Base-by-base conservation (phyloP, 306 rosid species). In the Gleditsia sinensis region DNA sequence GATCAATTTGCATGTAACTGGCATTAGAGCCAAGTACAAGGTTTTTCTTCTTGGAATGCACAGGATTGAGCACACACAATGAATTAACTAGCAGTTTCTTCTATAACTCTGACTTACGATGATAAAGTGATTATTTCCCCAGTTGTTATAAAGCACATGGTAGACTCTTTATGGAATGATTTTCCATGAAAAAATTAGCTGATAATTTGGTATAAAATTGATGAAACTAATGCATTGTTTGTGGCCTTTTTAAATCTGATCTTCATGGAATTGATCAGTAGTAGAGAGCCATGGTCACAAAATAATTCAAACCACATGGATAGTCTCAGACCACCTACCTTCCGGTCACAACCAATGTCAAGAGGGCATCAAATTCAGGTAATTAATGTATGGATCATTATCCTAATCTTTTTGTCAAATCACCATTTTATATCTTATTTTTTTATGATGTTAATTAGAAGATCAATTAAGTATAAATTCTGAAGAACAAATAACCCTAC, bases 281-380 rank as follows among this genome's bases (percentile, higher is more conserved):
- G 84, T 72, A 84, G 91, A 86, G 95, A 87, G 23, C 68, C 83
- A 9, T 90, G 90, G 94, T 80, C 86, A 40, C 93, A 81, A 61
- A 81, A 75, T 23, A 81, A 55, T 76, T 54, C 87, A 16, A 83
- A 57, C 25, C 89, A 89, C 67, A 57, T 83, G 64, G 93, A 83
- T 40, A 81, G 81, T 33, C 79, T 65, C 56, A 84, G 77, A 78
- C 71, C 82, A 71, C 59, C 81, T 37, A 71, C 86, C 55, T 76
- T 89, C 51, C 89, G 65, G 56, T 65, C 87, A 43, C 91, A 83
- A 54, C 84, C 80, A 60, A 82, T 74, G 37, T 51, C 88, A 34
- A 81, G 81, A 17, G 88, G 75, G 9, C 86, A 81, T 81, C 88
- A 87, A 83, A 64, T 81, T 69, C 92, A 90, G 98, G 98, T 90